A percentile compares a stretch with the other conserved stretches of the same genome.
phyloP scores from a whole-genome alignment of 768 basidiomycete species.

The Hemileccinum impolitum region DNA sequence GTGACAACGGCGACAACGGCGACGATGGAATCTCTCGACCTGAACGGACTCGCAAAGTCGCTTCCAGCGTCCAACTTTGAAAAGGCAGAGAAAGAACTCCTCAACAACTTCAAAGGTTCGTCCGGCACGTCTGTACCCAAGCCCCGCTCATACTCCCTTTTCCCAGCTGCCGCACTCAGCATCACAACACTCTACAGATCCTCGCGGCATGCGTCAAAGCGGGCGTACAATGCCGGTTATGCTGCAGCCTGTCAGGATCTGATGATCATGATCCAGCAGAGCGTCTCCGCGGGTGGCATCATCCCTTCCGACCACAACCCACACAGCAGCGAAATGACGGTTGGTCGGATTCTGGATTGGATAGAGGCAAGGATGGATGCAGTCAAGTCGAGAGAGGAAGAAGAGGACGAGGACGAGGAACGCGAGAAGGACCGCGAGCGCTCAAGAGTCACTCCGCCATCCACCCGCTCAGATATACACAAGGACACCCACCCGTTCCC shows the following conservation, averaged over 20 bases:
- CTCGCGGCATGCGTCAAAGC: constrained; percentile 71
- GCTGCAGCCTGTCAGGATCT: constrained; percentile 77
- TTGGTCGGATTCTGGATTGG: constrained; percentile 83
- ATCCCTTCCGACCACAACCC: constrained; percentile 40
- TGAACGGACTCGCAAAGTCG: constrained; percentile 75
- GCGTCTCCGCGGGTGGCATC: constrained; percentile 61
- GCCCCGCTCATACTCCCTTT: constrained; percentile 19
- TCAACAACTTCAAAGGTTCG: constrained; percentile 79
- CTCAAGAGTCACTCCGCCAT: constrained; percentile 26
- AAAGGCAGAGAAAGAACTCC: constrained; percentile 76
- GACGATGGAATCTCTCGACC: constrained; percentile 71
- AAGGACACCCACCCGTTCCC: constrained; percentile 20
- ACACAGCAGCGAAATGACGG: constrained; percentile 61
- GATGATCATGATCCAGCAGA: constrained; percentile 78
- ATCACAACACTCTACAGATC: constrained; percentile 84
- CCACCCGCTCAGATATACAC: constrained; percentile 15
- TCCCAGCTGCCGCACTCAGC: constrained; percentile 73
- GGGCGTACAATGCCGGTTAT: constrained; percentile 79
- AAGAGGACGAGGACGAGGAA: constrained; percentile 81
- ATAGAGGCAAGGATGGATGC: constrained; percentile 79
- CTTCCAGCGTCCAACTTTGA: constrained; percentile 65
- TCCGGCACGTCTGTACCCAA: neutral
- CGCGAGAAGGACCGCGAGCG: constrained; percentile 53
- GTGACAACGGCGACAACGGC: constrained; percentile 11
- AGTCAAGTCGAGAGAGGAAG: constrained; percentile 68